These are phyloP conservation scores for Penicillium sp. DNA, from an alignment of 2,329 filamentous ascomycete species.

Conservation along the genomic window DNA sequence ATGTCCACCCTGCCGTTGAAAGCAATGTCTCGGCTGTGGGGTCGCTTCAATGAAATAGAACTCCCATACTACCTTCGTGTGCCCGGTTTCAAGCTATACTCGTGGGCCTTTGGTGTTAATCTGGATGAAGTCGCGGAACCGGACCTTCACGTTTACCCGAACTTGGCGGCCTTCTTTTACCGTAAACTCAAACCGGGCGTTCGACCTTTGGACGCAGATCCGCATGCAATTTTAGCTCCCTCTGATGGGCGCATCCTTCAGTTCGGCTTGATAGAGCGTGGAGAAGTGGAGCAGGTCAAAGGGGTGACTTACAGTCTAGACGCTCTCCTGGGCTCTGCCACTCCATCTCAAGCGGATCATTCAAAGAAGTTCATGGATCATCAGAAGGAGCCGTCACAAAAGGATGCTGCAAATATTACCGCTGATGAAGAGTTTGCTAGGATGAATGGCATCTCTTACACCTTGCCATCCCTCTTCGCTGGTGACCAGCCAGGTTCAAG, in stretches of 20 bases:
- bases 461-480: slow-evolving; percentile 83
- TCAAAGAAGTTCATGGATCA: slow-evolving; percentile 41
- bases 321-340: slow-evolving; percentile 76
- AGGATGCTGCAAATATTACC: slow-evolving; percentile 68
- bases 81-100: slow-evolving; percentile 90
- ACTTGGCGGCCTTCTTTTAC: slow-evolving; percentile 97
- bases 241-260: slow-evolving; percentile 91
- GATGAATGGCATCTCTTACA: slow-evolving; percentile 95
- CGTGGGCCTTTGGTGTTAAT: slow-evolving; percentile 88
- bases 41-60: slow-evolving; percentile 84
- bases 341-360: slow-evolving; percentile 47
- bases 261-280: slow-evolving; percentile 87
- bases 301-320: slow-evolving; percentile 98
- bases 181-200: slow-evolving; percentile 87
- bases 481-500: slow-evolving; percentile 58
- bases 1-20: slow-evolving; percentile 94
- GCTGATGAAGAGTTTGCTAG: slow-evolving; percentile 90
- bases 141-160: slow-evolving; percentile 87
- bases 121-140: slow-evolving; percentile 85
- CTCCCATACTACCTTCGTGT: slow-evolving; percentile 87
- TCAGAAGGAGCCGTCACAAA: slow-evolving; percentile 38
- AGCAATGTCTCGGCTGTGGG: slow-evolving; percentile 87
- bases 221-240: slow-evolving; percentile 81
- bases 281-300: slow-evolving; percentile 97
- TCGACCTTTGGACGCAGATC: slow-evolving; percentile 81